Percentiles rank a stretch among this genome's conserved stretches.
phyloP scores from a whole-genome alignment of 1,139 yeast genomes.

The Taphrina deformans region DNA sequence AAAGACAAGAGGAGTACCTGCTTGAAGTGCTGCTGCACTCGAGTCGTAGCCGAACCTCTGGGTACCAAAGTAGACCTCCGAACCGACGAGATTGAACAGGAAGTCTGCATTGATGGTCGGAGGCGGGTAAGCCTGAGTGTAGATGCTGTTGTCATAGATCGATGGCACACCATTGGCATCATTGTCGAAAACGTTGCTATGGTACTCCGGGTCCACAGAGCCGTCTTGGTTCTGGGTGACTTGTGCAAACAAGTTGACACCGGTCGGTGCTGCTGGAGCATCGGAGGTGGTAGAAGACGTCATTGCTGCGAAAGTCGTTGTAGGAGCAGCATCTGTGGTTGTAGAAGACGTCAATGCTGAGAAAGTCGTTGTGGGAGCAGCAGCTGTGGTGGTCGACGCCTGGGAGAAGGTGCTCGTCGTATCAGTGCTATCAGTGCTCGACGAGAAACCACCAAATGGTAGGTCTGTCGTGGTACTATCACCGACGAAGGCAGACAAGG shows the following conservation, averaged over 20 bases:
- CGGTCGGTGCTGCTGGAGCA: not conserved
- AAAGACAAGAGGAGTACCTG: not conserved
- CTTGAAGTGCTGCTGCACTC: not conserved
- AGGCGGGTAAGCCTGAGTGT: not conserved
- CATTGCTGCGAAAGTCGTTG: not conserved
- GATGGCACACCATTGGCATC: not conserved
- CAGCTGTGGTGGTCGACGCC: too few relatives aligned
- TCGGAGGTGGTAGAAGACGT: not conserved
- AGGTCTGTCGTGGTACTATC: too few relatives aligned
- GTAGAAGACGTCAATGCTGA: not conserved
- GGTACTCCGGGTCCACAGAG: not conserved
- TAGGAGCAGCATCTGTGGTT: not conserved
- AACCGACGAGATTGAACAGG: not conserved
- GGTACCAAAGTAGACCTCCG: not conserved
- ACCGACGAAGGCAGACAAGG: too few relatives aligned
- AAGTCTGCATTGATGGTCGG: not conserved
- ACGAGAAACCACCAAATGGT: too few relatives aligned
- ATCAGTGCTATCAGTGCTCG: too few relatives aligned
- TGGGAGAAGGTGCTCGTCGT: too few relatives aligned
- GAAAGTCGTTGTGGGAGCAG: too few relatives aligned
- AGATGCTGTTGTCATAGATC: not conserved
- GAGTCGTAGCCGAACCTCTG: not conserved
- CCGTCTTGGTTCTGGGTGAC: not conserved
- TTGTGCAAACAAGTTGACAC: not conserved
- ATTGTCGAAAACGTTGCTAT: not conserved